Conservation (phyloP, 169 alveolate species). For the Theileria luwenshuni region DNA sequence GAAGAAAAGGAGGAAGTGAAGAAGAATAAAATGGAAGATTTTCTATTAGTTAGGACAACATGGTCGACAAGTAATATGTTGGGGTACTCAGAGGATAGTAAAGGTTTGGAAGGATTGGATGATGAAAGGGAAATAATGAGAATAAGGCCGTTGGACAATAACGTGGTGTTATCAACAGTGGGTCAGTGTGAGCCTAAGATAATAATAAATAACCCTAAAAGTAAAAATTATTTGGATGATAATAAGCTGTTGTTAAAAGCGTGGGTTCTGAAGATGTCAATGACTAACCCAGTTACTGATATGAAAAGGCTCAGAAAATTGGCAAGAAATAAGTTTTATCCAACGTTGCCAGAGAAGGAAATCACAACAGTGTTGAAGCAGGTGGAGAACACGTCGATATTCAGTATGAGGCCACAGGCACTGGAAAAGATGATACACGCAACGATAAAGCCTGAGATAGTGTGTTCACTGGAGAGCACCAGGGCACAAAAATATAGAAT, state of each 20-base stretch:
- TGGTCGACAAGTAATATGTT: no score
- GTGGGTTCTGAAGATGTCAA: conserved; percentile 75
- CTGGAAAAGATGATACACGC: conserved; percentile 75
- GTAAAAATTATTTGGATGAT: conserved; percentile 71
- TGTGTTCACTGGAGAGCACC: conserved; percentile 82
- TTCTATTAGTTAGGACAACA: background rate
- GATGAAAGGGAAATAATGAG: conserved; percentile 66
- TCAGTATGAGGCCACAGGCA: conserved; percentile 63
- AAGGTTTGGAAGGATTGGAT: conserved; percentile 27
- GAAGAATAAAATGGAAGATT: background rate
- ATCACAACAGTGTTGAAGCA: conserved; percentile 73
- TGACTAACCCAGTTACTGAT: conserved; percentile 60
- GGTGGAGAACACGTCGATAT: conserved; percentile 57
- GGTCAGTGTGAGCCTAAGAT: conserved; percentile 88
- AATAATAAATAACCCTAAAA: conserved; percentile 79
- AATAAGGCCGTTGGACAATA: conserved; percentile 54
- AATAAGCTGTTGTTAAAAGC: conserved; percentile 75
- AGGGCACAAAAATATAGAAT: conserved; percentile 76
- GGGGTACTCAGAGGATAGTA: background rate
- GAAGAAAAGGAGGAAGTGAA: background rate
- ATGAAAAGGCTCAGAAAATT: conserved; percentile 70
- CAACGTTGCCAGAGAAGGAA: conserved; percentile 76
- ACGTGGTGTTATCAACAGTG: conserved; percentile 77
- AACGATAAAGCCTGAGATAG: conserved; percentile 79
- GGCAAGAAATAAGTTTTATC: conserved; percentile 74